Conservation (phyloP, 169 alveolate genomes). For the Condylostoma magnum region DNA sequence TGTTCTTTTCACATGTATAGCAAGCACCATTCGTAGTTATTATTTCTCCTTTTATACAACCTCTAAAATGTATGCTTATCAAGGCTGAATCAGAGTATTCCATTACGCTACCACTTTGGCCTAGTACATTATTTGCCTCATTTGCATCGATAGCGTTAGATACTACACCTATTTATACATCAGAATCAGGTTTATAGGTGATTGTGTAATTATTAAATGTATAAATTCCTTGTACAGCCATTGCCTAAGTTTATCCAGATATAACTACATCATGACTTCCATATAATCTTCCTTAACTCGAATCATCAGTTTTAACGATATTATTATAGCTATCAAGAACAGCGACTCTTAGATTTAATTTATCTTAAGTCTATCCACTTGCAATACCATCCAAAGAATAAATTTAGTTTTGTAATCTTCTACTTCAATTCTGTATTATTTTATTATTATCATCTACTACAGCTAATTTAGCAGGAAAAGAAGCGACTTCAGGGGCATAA, state of each 20-base stretch:
- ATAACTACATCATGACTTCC: too few relatives aligned
- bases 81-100: not conserved
- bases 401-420: too few relatives aligned
- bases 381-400: too few relatives aligned
- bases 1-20: constrained; percentile 12
- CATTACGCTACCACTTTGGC: not conserved
- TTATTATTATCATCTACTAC: too few relatives aligned
- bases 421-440: too few relatives aligned
- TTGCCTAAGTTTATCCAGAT: not conserved
- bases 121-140: not conserved
- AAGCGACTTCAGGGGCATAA: constrained; percentile 11
- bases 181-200: not conserved
- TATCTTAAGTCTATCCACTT: too few relatives aligned
- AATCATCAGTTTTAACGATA: too few relatives aligned
- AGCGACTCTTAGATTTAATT: too few relatives aligned
- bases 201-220: not conserved
- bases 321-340: too few relatives aligned
- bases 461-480: not conserved
- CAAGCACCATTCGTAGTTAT: not conserved
- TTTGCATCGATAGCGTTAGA: not conserved
- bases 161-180: not conserved
- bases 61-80: not conserved
- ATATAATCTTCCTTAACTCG: too few relatives aligned
- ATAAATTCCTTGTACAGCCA: not conserved
- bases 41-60: constrained; percentile 17